Evolutionary conservation across 495 filamentous ascomycete species (phyloP).

Genomic region (Penicillium simplicissimum): DNA sequence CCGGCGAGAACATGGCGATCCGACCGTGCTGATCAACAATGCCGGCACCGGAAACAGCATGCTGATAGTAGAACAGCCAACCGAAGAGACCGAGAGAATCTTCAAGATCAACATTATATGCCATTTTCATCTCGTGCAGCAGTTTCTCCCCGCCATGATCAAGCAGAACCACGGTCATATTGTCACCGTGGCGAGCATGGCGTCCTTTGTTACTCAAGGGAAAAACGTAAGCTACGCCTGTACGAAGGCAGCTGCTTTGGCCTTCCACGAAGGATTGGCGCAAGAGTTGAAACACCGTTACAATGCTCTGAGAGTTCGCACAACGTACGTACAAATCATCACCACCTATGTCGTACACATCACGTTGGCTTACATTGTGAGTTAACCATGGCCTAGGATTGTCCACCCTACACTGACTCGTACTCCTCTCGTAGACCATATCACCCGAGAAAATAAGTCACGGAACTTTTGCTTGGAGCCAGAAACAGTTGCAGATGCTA

Average conservation of each 20-base stretch:
- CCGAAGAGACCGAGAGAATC: slow-evolving; percentile 8
- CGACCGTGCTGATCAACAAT: neutral
- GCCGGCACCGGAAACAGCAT: neutral
- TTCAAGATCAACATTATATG: slow-evolving; percentile 52
- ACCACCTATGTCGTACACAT: neutral
- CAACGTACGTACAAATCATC: slow-evolving; percentile 3
- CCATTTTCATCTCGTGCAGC: slow-evolving; percentile 47
- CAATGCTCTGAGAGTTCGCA: slow-evolving; percentile 26
- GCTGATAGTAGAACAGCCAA: neutral
- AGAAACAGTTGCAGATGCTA: slow-evolving; percentile 1
- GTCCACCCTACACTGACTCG: neutral
- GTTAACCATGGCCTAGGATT: neutral
- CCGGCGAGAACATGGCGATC: neutral
- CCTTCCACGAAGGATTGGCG: slow-evolving; percentile 45
- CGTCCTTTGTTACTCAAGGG: slow-evolving; percentile 40
- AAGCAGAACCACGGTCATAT: slow-evolving; percentile 53
- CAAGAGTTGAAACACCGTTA: slow-evolving; percentile 29
- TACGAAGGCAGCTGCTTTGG: slow-evolving; percentile 48
- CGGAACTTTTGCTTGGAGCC: neutral
- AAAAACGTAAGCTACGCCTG: slow-evolving; percentile 44
- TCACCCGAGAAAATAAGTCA: neutral
- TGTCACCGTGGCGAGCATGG: slow-evolving; percentile 48
- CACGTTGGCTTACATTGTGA: neutral
- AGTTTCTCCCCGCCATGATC: slow-evolving; percentile 57
- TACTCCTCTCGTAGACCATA: neutral